Evolutionary conservation across 306 rosid species (phyloP).

Genomic region (Casuarina glauca): DNA sequence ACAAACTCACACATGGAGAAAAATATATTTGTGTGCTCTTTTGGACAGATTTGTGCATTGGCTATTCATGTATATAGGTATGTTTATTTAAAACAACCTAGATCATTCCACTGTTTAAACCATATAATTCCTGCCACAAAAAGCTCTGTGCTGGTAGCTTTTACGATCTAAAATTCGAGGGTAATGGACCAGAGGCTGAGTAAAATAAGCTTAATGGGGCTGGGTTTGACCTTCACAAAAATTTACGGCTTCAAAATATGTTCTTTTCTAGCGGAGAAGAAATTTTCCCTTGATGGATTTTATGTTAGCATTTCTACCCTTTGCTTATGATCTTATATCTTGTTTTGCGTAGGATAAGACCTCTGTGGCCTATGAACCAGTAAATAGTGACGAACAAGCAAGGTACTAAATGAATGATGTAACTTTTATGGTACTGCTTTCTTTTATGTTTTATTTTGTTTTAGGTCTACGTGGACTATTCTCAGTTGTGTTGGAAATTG

Average conservation of each 20-base stretch:
- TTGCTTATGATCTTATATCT: not conserved
- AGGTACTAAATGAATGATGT: constrained; percentile 33
- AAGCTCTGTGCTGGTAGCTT: not conserved
- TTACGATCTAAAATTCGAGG: not conserved
- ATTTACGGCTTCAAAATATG: not conserved
- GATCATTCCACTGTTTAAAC: not conserved
- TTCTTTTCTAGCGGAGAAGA: not conserved
- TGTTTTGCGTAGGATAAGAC: constrained; percentile 42
- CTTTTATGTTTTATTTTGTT: not conserved
- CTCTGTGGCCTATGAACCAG: constrained; percentile 40
- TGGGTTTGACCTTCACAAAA: not conserved
- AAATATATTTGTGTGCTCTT: not conserved
- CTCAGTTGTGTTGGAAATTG: not conserved
- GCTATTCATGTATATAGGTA: not conserved
- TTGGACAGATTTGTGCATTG: not conserved
- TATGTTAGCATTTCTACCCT: not conserved
- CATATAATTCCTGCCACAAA: not conserved
- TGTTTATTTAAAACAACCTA: not conserved
- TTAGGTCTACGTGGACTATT: not conserved
- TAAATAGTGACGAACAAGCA: constrained; percentile 52
- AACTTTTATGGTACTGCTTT: not conserved
- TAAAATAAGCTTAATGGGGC: not conserved
- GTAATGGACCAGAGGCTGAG: not conserved
- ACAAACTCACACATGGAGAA: too few relatives aligned
- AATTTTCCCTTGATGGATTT: not conserved